Base-by-base conservation (phyloP, 495 filamentous ascomycete genomes). In the Penicillium manginii region DNA sequence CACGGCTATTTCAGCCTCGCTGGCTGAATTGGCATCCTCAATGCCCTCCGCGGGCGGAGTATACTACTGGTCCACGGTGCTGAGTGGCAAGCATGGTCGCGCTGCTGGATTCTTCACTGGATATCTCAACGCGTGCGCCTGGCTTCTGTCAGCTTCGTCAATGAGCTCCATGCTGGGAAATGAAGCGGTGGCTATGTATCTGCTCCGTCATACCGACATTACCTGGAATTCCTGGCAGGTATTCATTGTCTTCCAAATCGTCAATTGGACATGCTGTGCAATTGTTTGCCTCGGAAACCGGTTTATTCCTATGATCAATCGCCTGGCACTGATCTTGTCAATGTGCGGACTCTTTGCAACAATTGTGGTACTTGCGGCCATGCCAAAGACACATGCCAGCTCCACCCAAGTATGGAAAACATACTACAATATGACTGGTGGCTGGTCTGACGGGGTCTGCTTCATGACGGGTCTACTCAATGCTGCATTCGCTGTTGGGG, bases 41-140 rank as follows among this genome's bases (percentile, higher is more conserved):
- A 89, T 94, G 61, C 91, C 91, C 2, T 91, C 89, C 0, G 83
- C 86, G 5, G 88, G 86, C 18, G 89, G 91, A 37, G 90, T 92
- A 11, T 92, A 92, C 69, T 89, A 92, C 70, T 92, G 89, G 89
- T 88, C 88, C 0, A 86, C 87, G 0, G 81, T 91, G 3, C 82
- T 89, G 4, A 89, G 90, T 3, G 81, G 80, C 0, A 79, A 72
- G 22, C 85, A 79, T 58, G 89, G 89, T n/a, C 78, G 86, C 10
- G 63, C 81, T 2, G 62, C 82, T 22, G 88, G 90, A 12, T 93
- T 85, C 68, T 91, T 90, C 60, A 84, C 88, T 0, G 90, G 90
- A n/a, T 88, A 83, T 70, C 77, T 88, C 61, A 92, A 93, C 66
- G 87, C 88, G 65, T 86, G 87, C 59, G 90, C 84, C 18, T 91